Evolutionary conservation across 345 rosid species (phyloP).

Genomic region (Populus deltoides): DNA sequence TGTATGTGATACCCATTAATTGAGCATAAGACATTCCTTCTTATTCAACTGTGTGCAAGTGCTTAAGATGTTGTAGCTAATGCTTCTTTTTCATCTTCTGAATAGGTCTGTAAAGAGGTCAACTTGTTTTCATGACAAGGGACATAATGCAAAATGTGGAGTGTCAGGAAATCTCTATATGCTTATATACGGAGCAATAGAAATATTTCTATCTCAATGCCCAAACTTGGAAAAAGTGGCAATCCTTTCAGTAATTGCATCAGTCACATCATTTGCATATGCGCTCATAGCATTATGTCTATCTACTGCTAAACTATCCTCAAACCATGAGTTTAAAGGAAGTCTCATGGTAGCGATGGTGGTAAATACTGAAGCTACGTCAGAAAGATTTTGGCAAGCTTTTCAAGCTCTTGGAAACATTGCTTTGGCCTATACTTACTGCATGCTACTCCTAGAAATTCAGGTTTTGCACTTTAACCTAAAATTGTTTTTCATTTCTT

Average conservation of each 20-base stretch:
- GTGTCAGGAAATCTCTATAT: slow-evolving; percentile 29
- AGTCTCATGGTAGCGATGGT: slow-evolving; percentile 2
- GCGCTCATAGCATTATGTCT: slow-evolving; percentile 14
- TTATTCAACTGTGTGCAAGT: no score
- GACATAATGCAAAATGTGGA: slow-evolving; percentile 9
- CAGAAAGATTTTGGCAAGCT: slow-evolving; percentile 42
- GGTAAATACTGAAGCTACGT: not conserved
- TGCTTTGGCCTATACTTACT: slow-evolving; percentile 48
- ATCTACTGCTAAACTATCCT: slow-evolving; percentile 7
- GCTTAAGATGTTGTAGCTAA: no score
- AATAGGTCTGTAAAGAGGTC: slow-evolving; percentile 29
- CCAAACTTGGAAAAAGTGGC: slow-evolving; percentile 38
- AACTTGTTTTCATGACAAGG: slow-evolving; percentile 28
- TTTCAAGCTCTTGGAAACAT: slow-evolving; percentile 53
- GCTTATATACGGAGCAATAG: slow-evolving; percentile 25
- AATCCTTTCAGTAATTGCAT: slow-evolving; percentile 20
- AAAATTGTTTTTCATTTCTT: not conserved
- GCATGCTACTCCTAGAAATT: slow-evolving; percentile 29
- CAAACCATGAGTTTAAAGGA: slow-evolving; percentile 15
- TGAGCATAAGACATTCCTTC: no score
- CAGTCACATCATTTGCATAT: slow-evolving; percentile 25
- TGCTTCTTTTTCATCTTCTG: not conserved
- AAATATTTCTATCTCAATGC: slow-evolving; percentile 46
- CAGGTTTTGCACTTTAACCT: slow-evolving; percentile 12
- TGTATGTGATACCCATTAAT: no score